phyloP scores from a whole-genome alignment of 23 red algal genomes.

The Gracilaria gracilis region DNA sequence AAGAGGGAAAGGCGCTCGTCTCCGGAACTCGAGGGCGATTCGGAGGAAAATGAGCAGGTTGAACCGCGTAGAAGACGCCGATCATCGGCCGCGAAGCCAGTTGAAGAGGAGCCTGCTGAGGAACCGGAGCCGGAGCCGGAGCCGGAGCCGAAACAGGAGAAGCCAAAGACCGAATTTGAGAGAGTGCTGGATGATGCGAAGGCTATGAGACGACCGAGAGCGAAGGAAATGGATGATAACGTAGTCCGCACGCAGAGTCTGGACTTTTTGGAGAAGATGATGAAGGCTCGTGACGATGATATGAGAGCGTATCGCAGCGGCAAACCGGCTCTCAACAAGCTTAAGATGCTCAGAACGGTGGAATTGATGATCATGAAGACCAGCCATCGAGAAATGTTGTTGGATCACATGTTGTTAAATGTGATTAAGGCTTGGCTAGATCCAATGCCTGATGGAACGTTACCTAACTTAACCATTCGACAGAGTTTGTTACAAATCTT shows the following conservation, averaged over 20 bases:
- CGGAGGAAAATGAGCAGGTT: not conserved
- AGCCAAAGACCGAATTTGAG: constrained; percentile 22
- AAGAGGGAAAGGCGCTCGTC: constrained; percentile 15
- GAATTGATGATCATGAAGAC: constrained; percentile 76
- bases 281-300: constrained; percentile 82
- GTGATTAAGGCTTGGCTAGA: constrained; percentile 81
- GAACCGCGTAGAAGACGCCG: not conserved
- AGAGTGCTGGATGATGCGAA: constrained; percentile 49
- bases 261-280: constrained; percentile 81
- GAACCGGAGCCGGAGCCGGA: constrained; percentile 14
- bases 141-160: not conserved
- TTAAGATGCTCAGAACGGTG: constrained; percentile 72
- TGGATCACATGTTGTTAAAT: constrained; percentile 73
- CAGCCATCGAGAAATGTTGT: constrained; percentile 69
- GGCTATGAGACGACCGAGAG: constrained; percentile 11
- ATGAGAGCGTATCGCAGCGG: constrained; percentile 64
- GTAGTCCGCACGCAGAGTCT: constrained; percentile 31
- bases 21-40: not conserved
- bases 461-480: constrained; percentile 78
- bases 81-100: not conserved
- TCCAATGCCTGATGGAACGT: constrained; percentile 73
- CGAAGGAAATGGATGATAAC: constrained; percentile 29
- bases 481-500: constrained; percentile 63
- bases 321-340: constrained; percentile 76
- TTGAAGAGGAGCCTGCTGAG: not conserved